Base-by-base conservation (phyloP, 768 basidiomycete genomes). In the Tephrocybe sp. region DNA sequence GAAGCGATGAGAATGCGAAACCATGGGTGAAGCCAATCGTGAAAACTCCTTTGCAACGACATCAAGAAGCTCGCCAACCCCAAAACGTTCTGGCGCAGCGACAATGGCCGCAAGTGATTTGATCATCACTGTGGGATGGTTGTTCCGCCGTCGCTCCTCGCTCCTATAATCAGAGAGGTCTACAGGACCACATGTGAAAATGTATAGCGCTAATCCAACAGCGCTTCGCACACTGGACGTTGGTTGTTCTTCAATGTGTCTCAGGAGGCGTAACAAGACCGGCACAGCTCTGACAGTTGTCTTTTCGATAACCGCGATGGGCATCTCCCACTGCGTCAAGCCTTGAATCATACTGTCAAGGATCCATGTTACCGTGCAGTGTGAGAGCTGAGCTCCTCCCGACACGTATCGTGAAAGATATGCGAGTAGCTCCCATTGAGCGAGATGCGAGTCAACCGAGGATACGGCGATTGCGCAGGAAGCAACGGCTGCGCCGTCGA, bases 261-360 rank as follows among this genome's bases (percentile, higher is more conserved):
- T 62, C 9, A 74, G 62, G 1, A 75, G 56, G 32, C 61, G 63
- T 6, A 74, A 39, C 16, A 73, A 62, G 24, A 69, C 57, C 9
- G 73, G 70, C 2, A 74, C 64, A 19, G 68, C 68, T 36, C 63
- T 62, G 19, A 52, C 56, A 2, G 58, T 59, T 2, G 72, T 69
- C 40, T 71, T 64, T 31, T 68, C 67, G 34, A 71, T 64, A 9
- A 69, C 66, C 1, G 65, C 66, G 4, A 59, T 56, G 4, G 67
- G 64, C 55, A 74, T 64, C 44, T 70, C 72, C 74, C 71, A 74
- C 26, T 58, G 63, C 27, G 66, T 51, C 9, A 68, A 57, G 24
- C 68, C 68, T 22, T 72, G 71, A 12, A 70, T 60, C 46, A 74
- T 64, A 18, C 71, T 73, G 34, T 74, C 71, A 2, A 75, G 61